These are phyloP conservation scores for Ampelocalamus luodianensis DNA, from an alignment of 176 grass and related monocot species.

Conservation along the genomic window DNA sequence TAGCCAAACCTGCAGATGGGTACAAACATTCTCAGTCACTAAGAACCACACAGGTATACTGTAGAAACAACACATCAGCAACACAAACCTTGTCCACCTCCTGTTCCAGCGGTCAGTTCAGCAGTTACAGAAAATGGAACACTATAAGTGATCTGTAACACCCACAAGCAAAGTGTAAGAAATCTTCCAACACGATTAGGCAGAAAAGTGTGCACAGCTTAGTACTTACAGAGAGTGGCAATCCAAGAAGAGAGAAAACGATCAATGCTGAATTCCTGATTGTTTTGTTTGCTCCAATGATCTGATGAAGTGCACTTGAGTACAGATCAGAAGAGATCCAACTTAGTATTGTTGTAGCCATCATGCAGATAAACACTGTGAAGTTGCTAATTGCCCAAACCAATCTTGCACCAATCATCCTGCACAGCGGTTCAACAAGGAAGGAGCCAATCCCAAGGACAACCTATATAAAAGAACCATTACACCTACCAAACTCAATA, in stretches of 20 bases:
- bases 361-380: conserved; percentile 91
- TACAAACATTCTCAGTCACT: conserved; percentile 17
- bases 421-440: conserved; percentile 85
- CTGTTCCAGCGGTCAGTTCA: conserved; percentile 81
- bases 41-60: neutral
- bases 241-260: conserved; percentile 87
- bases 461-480: conserved; percentile 55
- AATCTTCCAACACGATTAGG: neutral
- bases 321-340: conserved; percentile 65
- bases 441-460: conserved; percentile 92
- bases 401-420: conserved; percentile 77
- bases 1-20: conserved; percentile 77
- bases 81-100: conserved; percentile 92
- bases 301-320: conserved; percentile 66
- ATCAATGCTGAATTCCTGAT: conserved; percentile 66
- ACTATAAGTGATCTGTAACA: conserved; percentile 83
- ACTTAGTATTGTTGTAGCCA: conserved; percentile 76
- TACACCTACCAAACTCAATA: conserved; percentile 10
- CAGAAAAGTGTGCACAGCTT: neutral
- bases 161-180: conserved; percentile 31
- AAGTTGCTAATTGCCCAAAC: conserved; percentile 98
- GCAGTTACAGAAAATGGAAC: conserved; percentile 96
- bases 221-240: conserved; percentile 85
- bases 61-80: neutral
- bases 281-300: conserved; percentile 75